These are phyloP conservation scores for Irpex sp. DNA, from an alignment of 1,284 basidiomycete genomes.

Conservation along the genomic window DNA sequence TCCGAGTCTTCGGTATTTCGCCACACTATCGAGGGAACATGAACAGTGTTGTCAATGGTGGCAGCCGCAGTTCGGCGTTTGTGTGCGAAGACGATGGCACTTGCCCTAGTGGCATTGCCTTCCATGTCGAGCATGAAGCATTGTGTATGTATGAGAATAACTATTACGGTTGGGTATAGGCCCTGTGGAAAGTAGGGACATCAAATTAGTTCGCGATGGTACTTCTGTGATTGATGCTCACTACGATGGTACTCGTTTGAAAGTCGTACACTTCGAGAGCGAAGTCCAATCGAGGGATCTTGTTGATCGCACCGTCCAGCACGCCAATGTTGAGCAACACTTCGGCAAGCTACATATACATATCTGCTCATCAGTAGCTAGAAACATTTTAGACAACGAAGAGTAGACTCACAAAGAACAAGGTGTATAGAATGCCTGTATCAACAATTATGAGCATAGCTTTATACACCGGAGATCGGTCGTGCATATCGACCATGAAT, in stretches of 20 bases:
- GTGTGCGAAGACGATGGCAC: neutral
- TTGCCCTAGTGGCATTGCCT: neutral
- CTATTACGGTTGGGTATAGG: slow-evolving; percentile 16
- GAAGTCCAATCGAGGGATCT: slow-evolving; percentile 8
- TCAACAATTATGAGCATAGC: slow-evolving; percentile 17
- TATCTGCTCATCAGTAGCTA: no score
- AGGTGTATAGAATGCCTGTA: slow-evolving; percentile 13
- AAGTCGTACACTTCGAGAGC: slow-evolving; percentile 14
- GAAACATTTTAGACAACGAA: no score
- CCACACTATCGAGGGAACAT: neutral
- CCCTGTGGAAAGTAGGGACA: slow-evolving; percentile 8
- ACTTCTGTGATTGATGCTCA: no score
- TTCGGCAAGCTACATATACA: slow-evolving; percentile 10
- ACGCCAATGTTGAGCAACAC: slow-evolving; percentile 10
- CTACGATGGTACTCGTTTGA: slow-evolving; percentile 13
- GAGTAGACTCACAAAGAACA: slow-evolving; percentile 11
- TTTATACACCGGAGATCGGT: slow-evolving; percentile 9
- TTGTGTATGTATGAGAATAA: slow-evolving; percentile 17
- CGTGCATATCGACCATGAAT: slow-evolving; percentile 6
- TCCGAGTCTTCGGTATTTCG: neutral
- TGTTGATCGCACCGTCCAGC: slow-evolving; percentile 5
- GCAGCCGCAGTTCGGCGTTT: no score
- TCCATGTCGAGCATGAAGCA: slow-evolving; percentile 10
- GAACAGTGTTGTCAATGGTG: neutral
- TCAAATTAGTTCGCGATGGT: no score